Percentiles rank a stretch among this genome's conserved stretches.
These are phyloP conservation scores for Galerina sulciceps DNA, from an alignment of 768 basidiomycete genomes.

Conservation along the genomic window DNA sequence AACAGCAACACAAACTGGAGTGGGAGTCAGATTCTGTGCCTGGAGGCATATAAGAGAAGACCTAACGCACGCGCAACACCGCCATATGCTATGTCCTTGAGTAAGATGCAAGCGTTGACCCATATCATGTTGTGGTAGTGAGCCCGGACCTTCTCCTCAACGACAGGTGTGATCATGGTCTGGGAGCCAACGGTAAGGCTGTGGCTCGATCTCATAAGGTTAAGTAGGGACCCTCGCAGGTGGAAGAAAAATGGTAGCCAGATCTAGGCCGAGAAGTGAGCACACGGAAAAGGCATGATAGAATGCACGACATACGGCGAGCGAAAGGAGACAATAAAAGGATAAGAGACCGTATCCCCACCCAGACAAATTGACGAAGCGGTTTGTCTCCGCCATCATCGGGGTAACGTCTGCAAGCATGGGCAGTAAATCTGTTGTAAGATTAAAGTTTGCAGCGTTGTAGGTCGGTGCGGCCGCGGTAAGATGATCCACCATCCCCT, in stretches of 20 bases:
- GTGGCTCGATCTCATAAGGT: background rate
- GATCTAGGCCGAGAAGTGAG: background rate
- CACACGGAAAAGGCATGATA: background rate
- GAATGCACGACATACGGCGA: background rate
- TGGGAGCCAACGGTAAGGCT: background rate
- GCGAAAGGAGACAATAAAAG: constrained; percentile 1
- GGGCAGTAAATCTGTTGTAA: background rate
- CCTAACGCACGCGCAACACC: constrained; percentile 4
- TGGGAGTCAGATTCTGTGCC: background rate
- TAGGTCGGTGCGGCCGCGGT: background rate
- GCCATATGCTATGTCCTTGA: constrained; percentile 1
- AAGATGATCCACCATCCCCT: background rate
- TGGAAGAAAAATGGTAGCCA: constrained; percentile 4
- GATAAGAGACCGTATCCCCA: constrained; percentile 3
- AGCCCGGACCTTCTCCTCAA: background rate
- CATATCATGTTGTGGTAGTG: constrained; percentile 7
- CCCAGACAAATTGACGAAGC: background rate
- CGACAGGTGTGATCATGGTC: background rate
- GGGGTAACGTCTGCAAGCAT: constrained; percentile 1
- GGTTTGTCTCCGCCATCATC: background rate
- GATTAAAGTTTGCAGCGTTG: background rate
- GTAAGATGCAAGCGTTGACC: constrained; percentile 1
- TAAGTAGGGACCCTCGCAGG: background rate
- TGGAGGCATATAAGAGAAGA: background rate
- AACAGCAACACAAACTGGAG: background rate